Evolutionary conservation across 163 green algal genomes (phyloP), one percentile per base, ranked within the genome.

Genomic region (Scenedesmus sp.): DNA sequence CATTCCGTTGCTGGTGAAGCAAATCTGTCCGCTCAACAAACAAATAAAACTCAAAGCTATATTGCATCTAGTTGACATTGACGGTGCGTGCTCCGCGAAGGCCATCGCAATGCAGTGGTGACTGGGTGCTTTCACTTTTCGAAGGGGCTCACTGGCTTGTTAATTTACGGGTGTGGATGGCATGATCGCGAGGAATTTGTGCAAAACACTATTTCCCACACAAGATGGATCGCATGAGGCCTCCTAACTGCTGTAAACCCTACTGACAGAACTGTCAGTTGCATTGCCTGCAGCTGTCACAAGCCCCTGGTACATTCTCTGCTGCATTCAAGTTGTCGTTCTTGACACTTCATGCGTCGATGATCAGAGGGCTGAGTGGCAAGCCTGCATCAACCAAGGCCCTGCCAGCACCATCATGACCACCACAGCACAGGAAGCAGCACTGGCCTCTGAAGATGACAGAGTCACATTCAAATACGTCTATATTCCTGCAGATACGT

Each of bases 401-500:
- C n/a, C n/a, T n/a, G n/a, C 6, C 3, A 49, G 2, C 53, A 26
- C 10, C 46, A 86, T 16, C 1, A 86, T 86, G 81, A n/a, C 81
- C 30, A 42, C 81, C 22, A 40, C 46, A 72, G 46, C 59, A 44
- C 33, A 81, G 35, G 15, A 81, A 42, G 72, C 72, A 59, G 76
- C 20, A 4, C 20, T 37, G 20, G 18, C 40, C 22, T 7, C 40
- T 35, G 40, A 83, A 20, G 76, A 83, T 6, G 40, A 83, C 20
- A 33, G 37, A 56, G 76, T 83, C 15, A 30, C 49, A 81, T 88
- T 88, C 24, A 80, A 88, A 81, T 88, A 88, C 33, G 59, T 88
- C 15, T 88, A 88, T 24, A 88, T 88, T 15, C 83, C 83, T 15
- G 83, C 83, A 40, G 83, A 88, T 33, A 61, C 46, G 83, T 88